Percentiles rank a stretch among this genome's conserved stretches.
phyloP scores from a whole-genome alignment of 768 basidiomycete genomes.

The Pulveroboletus sp. region DNA sequence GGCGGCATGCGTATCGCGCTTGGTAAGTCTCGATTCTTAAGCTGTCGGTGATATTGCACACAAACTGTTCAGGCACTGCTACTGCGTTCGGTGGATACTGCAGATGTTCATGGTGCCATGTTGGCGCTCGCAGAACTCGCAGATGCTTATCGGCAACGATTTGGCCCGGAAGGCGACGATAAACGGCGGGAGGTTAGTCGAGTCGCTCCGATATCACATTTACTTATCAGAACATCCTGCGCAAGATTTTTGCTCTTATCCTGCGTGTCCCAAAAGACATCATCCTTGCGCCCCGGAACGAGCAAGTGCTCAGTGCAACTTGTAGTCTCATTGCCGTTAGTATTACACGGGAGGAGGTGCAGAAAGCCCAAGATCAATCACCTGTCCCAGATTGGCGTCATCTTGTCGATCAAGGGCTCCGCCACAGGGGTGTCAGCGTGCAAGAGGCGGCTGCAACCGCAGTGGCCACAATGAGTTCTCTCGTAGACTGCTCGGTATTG shows the following conservation, averaged over 20 bases:
- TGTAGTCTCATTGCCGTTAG: conserved; percentile 66
- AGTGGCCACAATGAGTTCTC: conserved; percentile 61
- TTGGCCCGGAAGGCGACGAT: conserved; percentile 32
- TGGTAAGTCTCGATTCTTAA: conserved; percentile 42
- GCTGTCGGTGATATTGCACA: conserved; percentile 11
- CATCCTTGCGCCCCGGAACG: conserved; percentile 62
- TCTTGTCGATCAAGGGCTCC: conserved; percentile 67
- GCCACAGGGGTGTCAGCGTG: conserved; percentile 55
- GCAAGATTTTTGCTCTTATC: conserved; percentile 64
- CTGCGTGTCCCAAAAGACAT: conserved; percentile 50
- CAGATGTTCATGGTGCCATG: conserved; percentile 80
- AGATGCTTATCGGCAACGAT: conserved; percentile 40
- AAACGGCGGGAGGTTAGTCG: conserved; percentile 41
- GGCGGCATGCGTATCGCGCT: conserved; percentile 42
- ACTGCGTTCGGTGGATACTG: conserved; percentile 57
- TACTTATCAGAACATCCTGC: neutral
- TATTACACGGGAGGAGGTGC: conserved; percentile 54
- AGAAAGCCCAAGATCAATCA: conserved; percentile 33
- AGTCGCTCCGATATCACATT: neutral
- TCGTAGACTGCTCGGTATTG: conserved; percentile 58
- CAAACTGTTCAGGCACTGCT: conserved; percentile 43
- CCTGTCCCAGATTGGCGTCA: conserved; percentile 59
- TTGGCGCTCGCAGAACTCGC: conserved; percentile 71
- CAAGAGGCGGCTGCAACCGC: conserved; percentile 77
- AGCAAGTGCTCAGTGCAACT: conserved; percentile 64